A percentile compares a stretch with the other conserved stretches of the same genome.
Evolutionary conservation across 176 grass and related monocot genomes (phyloP).

Genomic region (Avena atlantica): DNA sequence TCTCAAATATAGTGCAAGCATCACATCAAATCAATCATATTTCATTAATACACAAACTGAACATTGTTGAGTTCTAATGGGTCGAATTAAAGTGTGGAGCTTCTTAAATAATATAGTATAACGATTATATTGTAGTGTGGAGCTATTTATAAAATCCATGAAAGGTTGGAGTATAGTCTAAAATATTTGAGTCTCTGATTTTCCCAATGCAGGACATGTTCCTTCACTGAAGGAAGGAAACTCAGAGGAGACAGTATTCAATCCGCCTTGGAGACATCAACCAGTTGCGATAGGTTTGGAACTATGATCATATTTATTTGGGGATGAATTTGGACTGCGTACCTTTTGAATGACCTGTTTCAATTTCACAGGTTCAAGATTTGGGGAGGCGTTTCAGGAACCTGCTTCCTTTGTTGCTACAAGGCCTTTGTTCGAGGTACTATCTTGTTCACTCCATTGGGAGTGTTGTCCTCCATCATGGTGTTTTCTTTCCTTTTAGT

Average conservation of each 20-base stretch:
- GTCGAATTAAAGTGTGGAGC: too few relatives aligned
- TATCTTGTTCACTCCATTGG: background rate
- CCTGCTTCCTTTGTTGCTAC: constrained; percentile 86
- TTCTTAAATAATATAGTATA: background rate
- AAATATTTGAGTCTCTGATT: constrained; percentile 41
- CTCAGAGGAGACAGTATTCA: constrained; percentile 87
- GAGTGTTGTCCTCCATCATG: background rate
- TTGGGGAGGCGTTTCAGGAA: constrained; percentile 95
- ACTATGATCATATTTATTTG: constrained; percentile 12
- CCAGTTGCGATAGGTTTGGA: constrained; percentile 78
- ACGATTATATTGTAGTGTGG: background rate
- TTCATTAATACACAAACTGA: too few relatives aligned
- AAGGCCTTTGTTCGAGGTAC: constrained; percentile 86
- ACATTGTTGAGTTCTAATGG: too few relatives aligned
- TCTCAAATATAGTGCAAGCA: constrained; percentile 28
- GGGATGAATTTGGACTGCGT: background rate
- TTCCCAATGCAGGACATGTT: constrained; percentile 64
- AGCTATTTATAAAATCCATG: background rate
- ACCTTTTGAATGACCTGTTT: constrained; percentile 17
- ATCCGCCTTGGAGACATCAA: constrained; percentile 88
- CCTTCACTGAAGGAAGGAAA: constrained; percentile 96
- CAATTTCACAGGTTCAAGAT: constrained; percentile 73
- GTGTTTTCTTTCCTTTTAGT: constrained; percentile 12
- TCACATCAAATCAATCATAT: background rate
- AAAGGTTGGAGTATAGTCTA: constrained; percentile 32